A percentile compares a stretch with the other conserved stretches of the same genome.
These are phyloP conservation scores for Coprinopsis sp. DNA, from an alignment of 768 basidiomycete species.

Conservation along the genomic window DNA sequence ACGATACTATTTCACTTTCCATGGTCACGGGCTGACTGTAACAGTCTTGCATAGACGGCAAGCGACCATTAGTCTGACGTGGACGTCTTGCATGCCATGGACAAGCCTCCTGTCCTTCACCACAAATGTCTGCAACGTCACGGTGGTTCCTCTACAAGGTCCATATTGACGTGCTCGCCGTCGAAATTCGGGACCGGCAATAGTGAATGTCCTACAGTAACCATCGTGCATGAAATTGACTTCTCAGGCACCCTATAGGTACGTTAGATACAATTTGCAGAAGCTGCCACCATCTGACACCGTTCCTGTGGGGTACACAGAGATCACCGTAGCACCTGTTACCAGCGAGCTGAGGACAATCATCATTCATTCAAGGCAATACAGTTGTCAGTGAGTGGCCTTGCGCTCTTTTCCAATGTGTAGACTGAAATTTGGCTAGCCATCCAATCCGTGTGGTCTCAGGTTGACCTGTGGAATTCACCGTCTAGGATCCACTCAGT, in stretches of 20 bases:
- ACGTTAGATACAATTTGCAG: slow-evolving; percentile 22
- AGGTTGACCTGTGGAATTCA: slow-evolving; percentile 70
- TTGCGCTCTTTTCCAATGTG: slow-evolving; percentile 12
- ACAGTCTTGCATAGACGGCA: no score
- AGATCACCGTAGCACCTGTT: slow-evolving; percentile 83
- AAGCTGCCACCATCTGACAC: slow-evolving; percentile 14
- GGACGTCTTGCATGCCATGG: slow-evolving; percentile 32
- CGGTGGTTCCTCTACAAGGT: slow-evolving; percentile 92
- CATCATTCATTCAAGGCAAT: slow-evolving; percentile 85
- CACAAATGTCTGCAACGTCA: slow-evolving; percentile 74
- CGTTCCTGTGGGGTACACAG: slow-evolving; percentile 76
- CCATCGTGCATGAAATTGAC: slow-evolving; percentile 92
- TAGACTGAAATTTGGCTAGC: slow-evolving; percentile 38
- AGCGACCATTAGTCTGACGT: no score
- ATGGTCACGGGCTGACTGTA: no score
- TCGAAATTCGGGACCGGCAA: slow-evolving; percentile 35
- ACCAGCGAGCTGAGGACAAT: slow-evolving; percentile 76
- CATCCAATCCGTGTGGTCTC: slow-evolving; percentile 71
- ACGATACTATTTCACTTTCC: no score
- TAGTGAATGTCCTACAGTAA: slow-evolving; percentile 71
- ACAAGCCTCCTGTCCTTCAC: slow-evolving; percentile 54
- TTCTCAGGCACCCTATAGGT: slow-evolving; percentile 86
- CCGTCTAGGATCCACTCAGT: slow-evolving; percentile 70
- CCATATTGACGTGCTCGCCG: slow-evolving; percentile 31
- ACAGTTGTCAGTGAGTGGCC: slow-evolving; percentile 49